A percentile compares a stretch with the other conserved stretches of the same genome.
These are phyloP conservation scores for Starmerella gropengiesseri DNA, from an alignment of 805 yeast genomes.

Conservation along the genomic window DNA sequence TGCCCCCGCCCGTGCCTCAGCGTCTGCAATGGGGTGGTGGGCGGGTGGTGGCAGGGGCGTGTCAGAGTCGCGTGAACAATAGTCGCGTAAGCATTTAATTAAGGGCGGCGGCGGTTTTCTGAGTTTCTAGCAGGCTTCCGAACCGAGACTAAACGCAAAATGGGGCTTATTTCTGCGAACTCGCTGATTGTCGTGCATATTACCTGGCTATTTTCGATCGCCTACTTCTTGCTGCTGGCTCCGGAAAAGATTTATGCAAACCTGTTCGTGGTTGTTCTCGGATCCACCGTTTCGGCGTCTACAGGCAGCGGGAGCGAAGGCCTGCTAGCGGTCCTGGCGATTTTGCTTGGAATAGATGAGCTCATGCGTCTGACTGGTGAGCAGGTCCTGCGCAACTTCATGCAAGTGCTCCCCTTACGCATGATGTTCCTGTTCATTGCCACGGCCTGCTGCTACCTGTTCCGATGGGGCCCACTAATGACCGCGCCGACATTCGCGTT, in stretches of 20 bases:
- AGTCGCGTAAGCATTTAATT: too few species aligned
- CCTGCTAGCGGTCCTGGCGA: constrained; percentile 24
- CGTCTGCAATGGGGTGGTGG: too few species aligned
- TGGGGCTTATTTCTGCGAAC: constrained; percentile 11
- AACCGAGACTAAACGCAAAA: too few species aligned
- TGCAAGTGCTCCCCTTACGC: constrained; percentile 26
- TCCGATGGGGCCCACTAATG: constrained; percentile 21
- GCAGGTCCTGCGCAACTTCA: constrained; percentile 21
- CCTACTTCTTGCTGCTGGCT: constrained; percentile 25
- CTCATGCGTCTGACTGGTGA: constrained; percentile 23
- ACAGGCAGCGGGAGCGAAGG: constrained; percentile 26
- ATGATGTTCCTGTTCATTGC: constrained; percentile 24
- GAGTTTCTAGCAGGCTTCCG: too few species aligned
- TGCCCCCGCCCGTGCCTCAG: too few species aligned
- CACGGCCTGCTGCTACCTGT: constrained; percentile 22
- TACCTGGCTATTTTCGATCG: constrained; percentile 24
- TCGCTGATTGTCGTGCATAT: constrained; percentile 16
- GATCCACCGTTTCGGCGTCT: constrained; percentile 21
- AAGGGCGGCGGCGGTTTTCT: too few species aligned
- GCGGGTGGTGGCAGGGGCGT: too few species aligned
- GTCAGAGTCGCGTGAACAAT: too few species aligned
- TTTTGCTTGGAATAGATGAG: constrained; percentile 25
- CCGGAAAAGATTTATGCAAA: constrained; percentile 25
- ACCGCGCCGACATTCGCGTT: constrained; percentile 27
- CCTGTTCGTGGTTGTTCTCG: constrained; percentile 24